Conservation (phyloP, 768 basidiomycete species). For the Auricularia cornea region DNA sequence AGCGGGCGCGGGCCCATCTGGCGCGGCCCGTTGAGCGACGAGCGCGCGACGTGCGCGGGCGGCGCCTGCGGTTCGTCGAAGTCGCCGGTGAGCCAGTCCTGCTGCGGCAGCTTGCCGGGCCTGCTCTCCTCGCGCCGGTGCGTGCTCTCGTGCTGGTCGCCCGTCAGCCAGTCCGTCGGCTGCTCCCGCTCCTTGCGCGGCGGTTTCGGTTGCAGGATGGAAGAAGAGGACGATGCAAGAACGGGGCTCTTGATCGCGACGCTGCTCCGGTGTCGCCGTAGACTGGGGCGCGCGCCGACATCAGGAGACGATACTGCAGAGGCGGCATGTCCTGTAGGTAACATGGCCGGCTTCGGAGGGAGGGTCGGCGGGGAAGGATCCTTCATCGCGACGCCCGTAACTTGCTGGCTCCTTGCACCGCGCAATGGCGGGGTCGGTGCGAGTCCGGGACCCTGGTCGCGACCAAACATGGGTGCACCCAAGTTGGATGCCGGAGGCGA, state of each 20-base stretch:
- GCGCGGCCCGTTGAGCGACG: not conserved
- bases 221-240: not conserved
- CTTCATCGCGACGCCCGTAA: constrained; percentile 46
- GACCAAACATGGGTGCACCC: not conserved
- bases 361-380: constrained; percentile 14
- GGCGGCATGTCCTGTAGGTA: not conserved
- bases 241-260: constrained; percentile 34
- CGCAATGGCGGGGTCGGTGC: not conserved
- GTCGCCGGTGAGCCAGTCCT: constrained; percentile 73
- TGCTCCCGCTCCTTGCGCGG: not conserved
- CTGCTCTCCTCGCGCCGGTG: not conserved
- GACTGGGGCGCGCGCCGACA: constrained; percentile 30
- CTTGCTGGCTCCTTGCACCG: constrained; percentile 29
- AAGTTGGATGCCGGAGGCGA: not conserved
- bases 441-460: not conserved
- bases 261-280: constrained; percentile 42
- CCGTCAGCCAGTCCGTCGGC: not conserved
- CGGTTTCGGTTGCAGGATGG: not conserved
- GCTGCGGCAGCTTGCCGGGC: constrained; percentile 15
- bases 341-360: not conserved
- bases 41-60: not conserved
- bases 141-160: constrained; percentile 1
- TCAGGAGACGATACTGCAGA: constrained; percentile 2
- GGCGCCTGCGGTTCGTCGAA: constrained; percentile 25
- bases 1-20: not conserved